Evolutionary conservation across 2,329 filamentous ascomycete species (phyloP), one percentile per base, ranked within the genome.

Genomic region (Teratosphaeria zuluensis): DNA sequence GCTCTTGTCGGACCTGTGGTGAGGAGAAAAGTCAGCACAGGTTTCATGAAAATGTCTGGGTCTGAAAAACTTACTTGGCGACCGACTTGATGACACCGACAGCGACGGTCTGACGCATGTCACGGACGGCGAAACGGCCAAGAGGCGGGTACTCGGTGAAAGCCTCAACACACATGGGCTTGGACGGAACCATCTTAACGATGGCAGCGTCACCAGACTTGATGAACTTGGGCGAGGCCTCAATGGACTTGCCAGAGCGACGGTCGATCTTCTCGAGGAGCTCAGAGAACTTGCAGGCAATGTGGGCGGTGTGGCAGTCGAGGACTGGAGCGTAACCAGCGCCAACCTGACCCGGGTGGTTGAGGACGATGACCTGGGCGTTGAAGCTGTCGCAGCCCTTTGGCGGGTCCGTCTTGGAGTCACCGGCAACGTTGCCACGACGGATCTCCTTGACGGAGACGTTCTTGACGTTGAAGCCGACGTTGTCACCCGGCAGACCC

Each of bases 401-500:
- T 68, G 94, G 90, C 73, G 94, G 94, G 84, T 99, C 94, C 85
- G 95, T 95, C 92, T 99, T 99, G 86, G 90, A 92, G 90, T 99
- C 94, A 90, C 91, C 90, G 75, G 89, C 89, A 73, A 99, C 94
- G 88, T 99, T 97, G 77, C 94, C 94, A 95, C 94, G 94, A 82
- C 94, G 94, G 77, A 99, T 96, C 80, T 99, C 94, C 92, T 99
- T 99, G 83, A 99, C 94, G 80, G 94, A 97, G 75, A 99, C 94
- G 94, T 99, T 99, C 92, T 99, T 99, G 83, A 99, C 92, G 90
- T 99, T 99, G 92, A 99, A 99, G 74, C 94, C 94, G 79, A 99
- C 94, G 85, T 99, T 99, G 90, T 99, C 94, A 87, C 94, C 94
- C 76, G 94, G 94, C 69, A 89, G 76, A 89, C 94, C 94, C 86